These are phyloP conservation scores for Fusarium mundagurra DNA, from an alignment of 2,329 filamentous ascomycete genomes.

Conservation along the genomic window DNA sequence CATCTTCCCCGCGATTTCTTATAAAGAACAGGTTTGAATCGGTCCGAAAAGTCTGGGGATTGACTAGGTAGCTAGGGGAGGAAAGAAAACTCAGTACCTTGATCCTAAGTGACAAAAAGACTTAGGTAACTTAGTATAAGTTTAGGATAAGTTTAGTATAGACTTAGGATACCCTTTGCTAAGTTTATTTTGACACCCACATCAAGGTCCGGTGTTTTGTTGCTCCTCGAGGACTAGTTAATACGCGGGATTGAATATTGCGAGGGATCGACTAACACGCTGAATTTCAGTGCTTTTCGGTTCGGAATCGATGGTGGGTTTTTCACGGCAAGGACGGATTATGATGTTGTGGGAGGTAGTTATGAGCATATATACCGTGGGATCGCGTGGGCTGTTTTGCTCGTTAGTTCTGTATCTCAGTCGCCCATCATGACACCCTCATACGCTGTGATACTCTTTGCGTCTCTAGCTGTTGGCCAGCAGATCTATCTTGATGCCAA, in stretches of 20 bases:
- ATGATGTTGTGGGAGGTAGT: not conserved
- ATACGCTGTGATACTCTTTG: conserved; percentile 24
- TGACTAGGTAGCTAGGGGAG: not conserved
- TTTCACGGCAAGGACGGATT: not conserved
- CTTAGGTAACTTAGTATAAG: not conserved
- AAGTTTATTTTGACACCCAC: not conserved
- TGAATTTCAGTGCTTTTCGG: not conserved
- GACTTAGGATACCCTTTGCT: not conserved
- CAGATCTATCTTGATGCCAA: conserved; percentile 41
- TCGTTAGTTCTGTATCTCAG: not conserved
- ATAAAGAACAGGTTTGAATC: conserved; percentile 20
- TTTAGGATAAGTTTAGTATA: not conserved
- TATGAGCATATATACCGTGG: conserved; percentile 9
- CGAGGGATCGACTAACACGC: not conserved
- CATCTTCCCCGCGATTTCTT: conserved; percentile 25
- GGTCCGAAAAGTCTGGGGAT: conserved; percentile 24
- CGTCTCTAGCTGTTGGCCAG: conserved; percentile 37
- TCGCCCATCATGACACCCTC: conserved; percentile 22
- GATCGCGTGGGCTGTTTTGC: not conserved
- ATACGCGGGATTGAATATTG: too few species aligned
- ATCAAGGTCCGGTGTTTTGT: not conserved
- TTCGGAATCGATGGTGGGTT: not conserved
- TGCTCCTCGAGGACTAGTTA: too few species aligned
- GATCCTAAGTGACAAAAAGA: not conserved
- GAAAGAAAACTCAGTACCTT: not conserved